phyloP scores from a whole-genome alignment of 768 basidiomycete species.

The Clavulina sp. region DNA sequence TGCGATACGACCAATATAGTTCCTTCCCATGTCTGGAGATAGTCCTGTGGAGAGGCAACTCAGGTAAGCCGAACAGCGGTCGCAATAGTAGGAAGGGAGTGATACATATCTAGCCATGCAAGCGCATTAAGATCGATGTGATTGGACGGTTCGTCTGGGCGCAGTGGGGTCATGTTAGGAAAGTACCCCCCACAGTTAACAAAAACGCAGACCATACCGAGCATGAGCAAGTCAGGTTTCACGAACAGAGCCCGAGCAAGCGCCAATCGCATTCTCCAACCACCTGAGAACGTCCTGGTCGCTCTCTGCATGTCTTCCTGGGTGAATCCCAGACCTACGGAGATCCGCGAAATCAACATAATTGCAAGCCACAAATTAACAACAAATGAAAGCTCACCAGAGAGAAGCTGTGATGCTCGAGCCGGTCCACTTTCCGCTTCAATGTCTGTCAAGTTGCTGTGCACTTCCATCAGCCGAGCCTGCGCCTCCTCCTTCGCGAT shows the following conservation, averaged over 20 bases:
- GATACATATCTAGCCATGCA: slow-evolving; percentile 55
- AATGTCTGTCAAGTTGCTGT: slow-evolving; percentile 85
- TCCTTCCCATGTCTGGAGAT: slow-evolving; percentile 85
- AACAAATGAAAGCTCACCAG: slow-evolving; percentile 30
- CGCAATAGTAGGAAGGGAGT: neutral
- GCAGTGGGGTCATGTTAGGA: slow-evolving; percentile 31
- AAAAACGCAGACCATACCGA: slow-evolving; percentile 22
- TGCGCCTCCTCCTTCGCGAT: slow-evolving; percentile 77
- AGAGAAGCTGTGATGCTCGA: slow-evolving; percentile 72
- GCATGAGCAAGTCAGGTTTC: slow-evolving; percentile 35
- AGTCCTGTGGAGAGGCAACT: slow-evolving; percentile 36
- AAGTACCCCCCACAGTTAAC: slow-evolving; percentile 26
- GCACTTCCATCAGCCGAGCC: slow-evolving; percentile 70
- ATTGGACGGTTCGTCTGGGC: slow-evolving; percentile 85
- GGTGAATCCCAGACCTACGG: slow-evolving; percentile 71
- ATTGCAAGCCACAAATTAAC: slow-evolving; percentile 8
- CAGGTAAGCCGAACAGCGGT: neutral
- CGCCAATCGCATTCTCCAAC: slow-evolving; percentile 98
- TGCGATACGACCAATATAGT: slow-evolving; percentile 92
- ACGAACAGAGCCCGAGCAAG: slow-evolving; percentile 92
- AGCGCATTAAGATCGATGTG: slow-evolving; percentile 88
- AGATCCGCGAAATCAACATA: neutral
- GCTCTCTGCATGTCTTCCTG: slow-evolving; percentile 71
- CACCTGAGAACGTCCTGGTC: slow-evolving; percentile 82
- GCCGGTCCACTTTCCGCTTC: slow-evolving; percentile 97